Conservation (phyloP, 164 flowering plant species). For the Chimonanthus praecox region DNA sequence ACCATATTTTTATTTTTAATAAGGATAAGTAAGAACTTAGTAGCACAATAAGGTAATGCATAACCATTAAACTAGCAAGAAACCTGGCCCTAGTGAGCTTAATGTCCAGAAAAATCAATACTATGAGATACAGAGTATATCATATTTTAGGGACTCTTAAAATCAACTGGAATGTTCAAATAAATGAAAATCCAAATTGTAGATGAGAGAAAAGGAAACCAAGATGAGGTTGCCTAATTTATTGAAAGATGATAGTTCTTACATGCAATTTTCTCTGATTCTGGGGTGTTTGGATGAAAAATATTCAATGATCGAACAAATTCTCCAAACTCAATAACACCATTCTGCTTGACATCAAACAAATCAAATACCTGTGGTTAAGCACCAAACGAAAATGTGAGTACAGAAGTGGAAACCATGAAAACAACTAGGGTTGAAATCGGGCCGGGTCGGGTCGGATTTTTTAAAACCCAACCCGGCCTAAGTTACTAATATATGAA, state of each 20-base stretch:
- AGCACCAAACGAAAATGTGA: background rate
- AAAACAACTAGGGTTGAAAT: too few species aligned
- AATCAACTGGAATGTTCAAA: background rate
- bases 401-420: background rate
- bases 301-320: slow-evolving; percentile 74
- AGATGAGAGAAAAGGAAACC: too few species aligned
- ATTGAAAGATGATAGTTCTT: slow-evolving; percentile 16
- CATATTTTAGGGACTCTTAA: background rate
- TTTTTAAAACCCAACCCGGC: too few species aligned
- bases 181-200: too few species aligned
- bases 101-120: too few species aligned
- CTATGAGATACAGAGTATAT: too few species aligned
- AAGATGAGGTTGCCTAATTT: background rate
- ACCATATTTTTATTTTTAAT: background rate
- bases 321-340: slow-evolving; percentile 92
- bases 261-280: slow-evolving; percentile 58
- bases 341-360: slow-evolving; percentile 73
- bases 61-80: background rate
- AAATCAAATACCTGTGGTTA: slow-evolving; percentile 65
- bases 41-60: background rate
- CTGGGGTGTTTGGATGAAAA: slow-evolving; percentile 73
- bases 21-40: background rate
- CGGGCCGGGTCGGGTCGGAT: too few species aligned
- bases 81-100: too few species aligned
- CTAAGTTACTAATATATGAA: too few species aligned